Percentiles rank a stretch among this genome's conserved stretches.
These are phyloP conservation scores for Cryomyces minteri DNA, from an alignment of 495 filamentous ascomycete species.

Conservation along the genomic window DNA sequence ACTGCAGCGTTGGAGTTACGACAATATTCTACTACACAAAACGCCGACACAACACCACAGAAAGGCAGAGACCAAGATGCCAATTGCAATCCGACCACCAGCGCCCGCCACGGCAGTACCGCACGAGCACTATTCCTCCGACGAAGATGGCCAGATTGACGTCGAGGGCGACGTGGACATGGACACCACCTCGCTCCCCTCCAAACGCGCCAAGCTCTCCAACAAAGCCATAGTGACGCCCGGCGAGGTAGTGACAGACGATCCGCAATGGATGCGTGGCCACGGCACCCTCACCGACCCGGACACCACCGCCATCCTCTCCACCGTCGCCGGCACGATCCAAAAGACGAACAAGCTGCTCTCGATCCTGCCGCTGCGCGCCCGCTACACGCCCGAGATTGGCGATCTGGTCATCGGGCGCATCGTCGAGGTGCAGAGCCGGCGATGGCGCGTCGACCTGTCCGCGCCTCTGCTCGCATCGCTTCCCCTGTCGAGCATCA, in stretches of 20 bases:
- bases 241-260: slow-evolving; percentile 70
- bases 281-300: slow-evolving; percentile 57
- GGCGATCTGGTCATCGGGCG: slow-evolving; percentile 89
- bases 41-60: no score
- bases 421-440: slow-evolving; percentile 76
- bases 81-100: slow-evolving; percentile 63
- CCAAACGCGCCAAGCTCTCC: slow-evolving; percentile 24
- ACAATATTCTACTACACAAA: neutral
- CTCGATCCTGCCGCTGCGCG: slow-evolving; percentile 69
- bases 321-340: slow-evolving; percentile 73
- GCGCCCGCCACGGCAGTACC: slow-evolving; percentile 18
- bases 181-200: slow-evolving; percentile 19
- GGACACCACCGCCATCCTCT: slow-evolving; percentile 47
- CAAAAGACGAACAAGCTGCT: slow-evolving; percentile 91
- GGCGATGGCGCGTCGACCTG: slow-evolving; percentile 88
- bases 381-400: slow-evolving; percentile 90
- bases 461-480: slow-evolving; percentile 63
- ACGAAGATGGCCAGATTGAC: slow-evolving; percentile 31
- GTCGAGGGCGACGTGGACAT: slow-evolving; percentile 46
- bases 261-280: slow-evolving; percentile 87
- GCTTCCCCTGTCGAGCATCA: slow-evolving; percentile 75
- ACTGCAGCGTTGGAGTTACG: neutral
- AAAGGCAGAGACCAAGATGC: slow-evolving; percentile 31
- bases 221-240: slow-evolving; percentile 56
- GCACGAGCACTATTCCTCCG: slow-evolving; percentile 12